Base-by-base conservation (phyloP, 129 eudicot species). In the Centella asiatica region DNA sequence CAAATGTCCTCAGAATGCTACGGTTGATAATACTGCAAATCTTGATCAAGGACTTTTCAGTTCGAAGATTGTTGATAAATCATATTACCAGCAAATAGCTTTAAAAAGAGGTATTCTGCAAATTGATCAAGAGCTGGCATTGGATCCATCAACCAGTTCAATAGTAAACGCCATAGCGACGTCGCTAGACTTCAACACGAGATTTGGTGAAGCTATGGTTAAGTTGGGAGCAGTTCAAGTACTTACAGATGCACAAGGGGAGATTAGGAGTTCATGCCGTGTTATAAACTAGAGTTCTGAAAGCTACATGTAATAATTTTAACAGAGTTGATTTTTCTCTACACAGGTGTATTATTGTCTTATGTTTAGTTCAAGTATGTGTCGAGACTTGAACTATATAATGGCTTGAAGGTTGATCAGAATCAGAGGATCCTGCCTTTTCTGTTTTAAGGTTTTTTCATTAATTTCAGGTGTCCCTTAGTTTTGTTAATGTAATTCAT, bases 251-350 rank as follows among this genome's bases (percentile, higher is more conserved):
- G 24, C 47, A 23, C 67, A 81, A 65, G 95, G 95, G 3, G 72
- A 80, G 62, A 78, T 87, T n/a, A 78, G 95, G 62, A 71, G 56
- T n/a, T 70, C 86, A 10, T 87, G 92, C 71, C 57, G 79, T 36
- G 59, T 64, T 2, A 65, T 65, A n/a, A 85, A 77, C 53, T n/a
- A n/a, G n/a, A n/a, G n/a, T n/a, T n/a, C n/a, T n/a, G n/a, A n/a
- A n/a, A n/a, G n/a, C n/a, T n/a, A n/a, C n/a, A n/a, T n/a, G n/a
- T n/a, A n/a, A n/a, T n/a, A n/a, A n/a, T n/a, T n/a, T n/a, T n/a
- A n/a, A n/a, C n/a, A n/a, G n/a, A n/a, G n/a, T n/a, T n/a, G n/a
- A n/a, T n/a, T n/a, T n/a, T n/a, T n/a, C n/a, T n/a, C n/a, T n/a
- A n/a, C n/a, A n/a, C n/a, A n/a, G n/a, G n/a, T n/a, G n/a, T n/a